Percentiles rank a stretch among this genome's conserved stretches.
phyloP scores from a whole-genome alignment of 208 protist genomes.

The Trypanosoma brucei region DNA sequence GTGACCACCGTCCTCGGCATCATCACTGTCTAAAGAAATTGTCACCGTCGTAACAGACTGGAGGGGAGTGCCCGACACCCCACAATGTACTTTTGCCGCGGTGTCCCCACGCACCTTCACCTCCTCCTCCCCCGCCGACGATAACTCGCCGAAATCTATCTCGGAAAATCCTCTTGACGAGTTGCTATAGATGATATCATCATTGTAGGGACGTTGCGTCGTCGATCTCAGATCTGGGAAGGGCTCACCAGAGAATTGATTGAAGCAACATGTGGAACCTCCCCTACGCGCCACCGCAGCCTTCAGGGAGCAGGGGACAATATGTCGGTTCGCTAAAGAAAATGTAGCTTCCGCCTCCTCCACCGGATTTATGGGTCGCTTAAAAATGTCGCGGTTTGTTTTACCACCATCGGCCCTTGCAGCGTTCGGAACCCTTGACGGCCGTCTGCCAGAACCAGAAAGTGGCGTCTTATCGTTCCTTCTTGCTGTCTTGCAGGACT shows the following conservation, averaged over 20 bases:
- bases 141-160: not conserved
- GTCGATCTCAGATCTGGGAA: conserved; percentile 9
- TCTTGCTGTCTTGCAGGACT: too few species aligned
- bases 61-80: not conserved
- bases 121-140: not conserved
- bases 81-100: not conserved
- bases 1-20: not conserved
- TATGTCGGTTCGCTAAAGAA: conserved; percentile 9
- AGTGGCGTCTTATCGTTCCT: too few species aligned
- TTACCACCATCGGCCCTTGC: too few species aligned
- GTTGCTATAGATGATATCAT: conserved; percentile 23
- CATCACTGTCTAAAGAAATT: not conserved
- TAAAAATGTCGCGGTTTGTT: too few species aligned
- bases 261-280: not conserved
- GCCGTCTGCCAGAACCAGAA: too few species aligned
- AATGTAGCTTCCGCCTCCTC: not conserved
- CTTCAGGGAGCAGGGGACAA: conserved; percentile 23
- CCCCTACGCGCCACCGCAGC: not conserved
- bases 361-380: too few species aligned
- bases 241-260: not conserved
- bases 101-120: not conserved
- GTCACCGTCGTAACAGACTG: not conserved
- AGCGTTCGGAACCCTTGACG: too few species aligned
- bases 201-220: conserved; percentile 17
- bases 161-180: not conserved